phyloP scores from a whole-genome alignment of 768 basidiomycete genomes.

The Tulasnella sp. region DNA sequence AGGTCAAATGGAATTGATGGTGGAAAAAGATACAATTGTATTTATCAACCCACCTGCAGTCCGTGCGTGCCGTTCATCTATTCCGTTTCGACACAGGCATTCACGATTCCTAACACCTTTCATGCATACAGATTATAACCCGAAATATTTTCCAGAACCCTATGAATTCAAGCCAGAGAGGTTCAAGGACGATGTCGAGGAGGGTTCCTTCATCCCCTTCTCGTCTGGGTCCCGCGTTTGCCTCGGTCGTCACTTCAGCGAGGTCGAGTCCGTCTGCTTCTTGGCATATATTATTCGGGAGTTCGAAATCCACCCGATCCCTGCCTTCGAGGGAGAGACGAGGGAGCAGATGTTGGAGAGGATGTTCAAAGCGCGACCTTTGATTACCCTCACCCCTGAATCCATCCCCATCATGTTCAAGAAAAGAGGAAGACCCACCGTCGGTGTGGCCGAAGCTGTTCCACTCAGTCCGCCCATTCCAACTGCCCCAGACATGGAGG shows the following conservation, averaged over 20 bases:
- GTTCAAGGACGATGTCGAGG: slow-evolving; percentile 5
- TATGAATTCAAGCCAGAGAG: slow-evolving; percentile 15
- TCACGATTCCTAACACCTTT: background rate
- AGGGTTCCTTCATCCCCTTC: slow-evolving; percentile 11
- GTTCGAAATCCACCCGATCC: slow-evolving; percentile 8
- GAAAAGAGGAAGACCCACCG: no score
- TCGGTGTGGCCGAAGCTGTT: no score
- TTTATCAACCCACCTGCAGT: slow-evolving; percentile 9
- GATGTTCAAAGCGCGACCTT: slow-evolving; percentile 7
- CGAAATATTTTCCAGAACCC: slow-evolving; percentile 13
- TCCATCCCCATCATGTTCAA: slow-evolving; percentile 12
- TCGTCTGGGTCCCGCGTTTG: slow-evolving; percentile 8
- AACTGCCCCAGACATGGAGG: no score
- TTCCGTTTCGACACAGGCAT: background rate
- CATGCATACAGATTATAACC: slow-evolving; percentile 5
- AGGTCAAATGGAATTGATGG: background rate
- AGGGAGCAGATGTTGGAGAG: slow-evolving; percentile 11
- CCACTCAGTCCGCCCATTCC: no score
- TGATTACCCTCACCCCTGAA: slow-evolving; percentile 10
- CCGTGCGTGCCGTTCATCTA: slow-evolving; percentile 6
- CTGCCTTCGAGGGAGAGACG: slow-evolving; percentile 7
- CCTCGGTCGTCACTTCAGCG: slow-evolving; percentile 11
- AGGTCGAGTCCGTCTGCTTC: slow-evolving; percentile 5
- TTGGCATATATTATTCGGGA: slow-evolving; percentile 10
- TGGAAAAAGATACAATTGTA: slow-evolving; percentile 5